These are phyloP conservation scores for Macrocybe gigantea DNA, from an alignment of 768 basidiomycete species.

Conservation along the genomic window DNA sequence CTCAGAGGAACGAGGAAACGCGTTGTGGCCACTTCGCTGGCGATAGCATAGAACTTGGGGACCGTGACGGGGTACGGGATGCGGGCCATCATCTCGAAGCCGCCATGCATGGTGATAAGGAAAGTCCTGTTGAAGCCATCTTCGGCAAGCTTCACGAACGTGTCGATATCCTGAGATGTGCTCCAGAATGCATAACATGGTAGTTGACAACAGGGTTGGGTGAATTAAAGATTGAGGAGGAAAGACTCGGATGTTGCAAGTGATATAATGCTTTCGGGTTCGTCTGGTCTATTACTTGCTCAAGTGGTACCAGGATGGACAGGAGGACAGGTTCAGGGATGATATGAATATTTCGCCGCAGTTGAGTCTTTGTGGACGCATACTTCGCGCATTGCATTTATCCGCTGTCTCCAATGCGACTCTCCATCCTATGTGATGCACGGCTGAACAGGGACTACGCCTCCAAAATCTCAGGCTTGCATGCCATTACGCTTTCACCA, in stretches of 20 bases:
- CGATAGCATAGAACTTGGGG: slow-evolving; percentile 31
- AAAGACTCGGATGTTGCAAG: no score
- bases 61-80: slow-evolving; percentile 33
- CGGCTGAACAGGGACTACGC: slow-evolving; percentile 73
- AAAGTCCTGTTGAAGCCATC: slow-evolving; percentile 35
- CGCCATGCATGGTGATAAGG: slow-evolving; percentile 29
- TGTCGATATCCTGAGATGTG: slow-evolving; percentile 29
- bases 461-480: slow-evolving; percentile 58
- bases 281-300: slow-evolving; percentile 73
- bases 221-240: no score
- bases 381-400: slow-evolving; percentile 81
- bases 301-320: slow-evolving; percentile 69
- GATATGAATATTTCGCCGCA: slow-evolving; percentile 68
- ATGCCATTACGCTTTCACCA: slow-evolving; percentile 49
- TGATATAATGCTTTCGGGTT: no score
- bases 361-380: slow-evolving; percentile 73
- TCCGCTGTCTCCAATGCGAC: slow-evolving; percentile 47
- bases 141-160: slow-evolving; percentile 38
- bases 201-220: no score
- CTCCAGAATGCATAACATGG: neutral
- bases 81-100: slow-evolving; percentile 32
- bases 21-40: slow-evolving; percentile 45
- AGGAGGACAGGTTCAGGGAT: slow-evolving; percentile 44
- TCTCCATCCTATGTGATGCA: slow-evolving; percentile 63
- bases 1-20: slow-evolving; percentile 27